A percentile compares a stretch with the other conserved stretches of the same genome.
Evolutionary conservation across 306 rosid genomes (phyloP).

Genomic region (Cicer cuneatum): DNA sequence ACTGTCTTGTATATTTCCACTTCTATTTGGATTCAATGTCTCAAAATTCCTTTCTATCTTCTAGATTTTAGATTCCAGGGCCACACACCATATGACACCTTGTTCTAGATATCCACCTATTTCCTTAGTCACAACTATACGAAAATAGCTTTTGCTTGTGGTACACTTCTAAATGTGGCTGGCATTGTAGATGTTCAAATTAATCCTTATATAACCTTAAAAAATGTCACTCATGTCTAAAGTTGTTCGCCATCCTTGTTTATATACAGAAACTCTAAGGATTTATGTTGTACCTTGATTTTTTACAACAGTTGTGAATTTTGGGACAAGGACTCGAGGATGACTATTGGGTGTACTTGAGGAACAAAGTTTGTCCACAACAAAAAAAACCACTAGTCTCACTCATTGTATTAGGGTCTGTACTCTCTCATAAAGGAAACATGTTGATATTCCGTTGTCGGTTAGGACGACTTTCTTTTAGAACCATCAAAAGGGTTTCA

Average conservation of each 20-base stretch:
- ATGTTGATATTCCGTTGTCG: too few relatives aligned
- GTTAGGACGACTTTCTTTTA: too few relatives aligned
- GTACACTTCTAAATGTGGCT: not conserved
- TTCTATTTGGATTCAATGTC: not conserved
- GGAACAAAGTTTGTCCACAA: not conserved
- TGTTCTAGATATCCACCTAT: not conserved
- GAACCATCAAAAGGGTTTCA: too few relatives aligned
- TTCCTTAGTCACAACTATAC: not conserved
- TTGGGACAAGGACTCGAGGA: not conserved
- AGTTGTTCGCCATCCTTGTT: not conserved
- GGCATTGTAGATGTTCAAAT: not conserved
- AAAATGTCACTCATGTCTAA: not conserved
- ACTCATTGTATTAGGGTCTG: too few relatives aligned
- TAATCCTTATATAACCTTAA: not conserved
- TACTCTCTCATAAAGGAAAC: too few relatives aligned
- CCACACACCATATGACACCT: not conserved
- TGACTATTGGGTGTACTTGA: not conserved
- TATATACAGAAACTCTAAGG: not conserved
- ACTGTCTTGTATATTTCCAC: not conserved
- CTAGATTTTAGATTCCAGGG: not conserved
- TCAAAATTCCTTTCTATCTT: constrained; percentile 2
- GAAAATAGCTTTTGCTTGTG: not conserved
- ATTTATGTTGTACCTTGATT: not conserved
- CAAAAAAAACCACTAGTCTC: too few relatives aligned
- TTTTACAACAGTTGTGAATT: not conserved